A percentile compares a stretch with the other conserved stretches of the same genome.
Evolutionary conservation across 371 early-diverging fungal genomes (phyloP).

Genomic region (Syncephalis fuscata): DNA sequence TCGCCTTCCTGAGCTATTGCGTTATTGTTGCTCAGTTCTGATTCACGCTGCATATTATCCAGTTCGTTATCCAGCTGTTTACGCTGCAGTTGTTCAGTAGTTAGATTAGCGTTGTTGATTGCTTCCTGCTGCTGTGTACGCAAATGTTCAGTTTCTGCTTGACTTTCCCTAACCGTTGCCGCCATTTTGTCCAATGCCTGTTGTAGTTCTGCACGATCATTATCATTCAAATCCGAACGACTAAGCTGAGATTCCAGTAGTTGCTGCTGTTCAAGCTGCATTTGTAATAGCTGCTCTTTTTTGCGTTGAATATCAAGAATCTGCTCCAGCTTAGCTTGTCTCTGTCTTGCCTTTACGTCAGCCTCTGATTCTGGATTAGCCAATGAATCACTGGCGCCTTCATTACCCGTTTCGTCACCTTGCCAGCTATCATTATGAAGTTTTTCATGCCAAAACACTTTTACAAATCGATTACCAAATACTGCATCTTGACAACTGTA

Average conservation of each 20-base stretch:
- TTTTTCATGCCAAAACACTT: slow-evolving; percentile 54
- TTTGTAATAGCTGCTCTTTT: slow-evolving; percentile 32
- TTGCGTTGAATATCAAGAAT: slow-evolving; percentile 36
- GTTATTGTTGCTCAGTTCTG: neutral
- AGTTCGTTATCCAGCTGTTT: slow-evolving; percentile 4
- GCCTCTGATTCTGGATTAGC: slow-evolving; percentile 13
- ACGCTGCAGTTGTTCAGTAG: neutral
- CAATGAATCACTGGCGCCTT: slow-evolving; percentile 14
- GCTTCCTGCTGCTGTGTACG: slow-evolving; percentile 3
- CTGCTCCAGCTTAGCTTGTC: slow-evolving; percentile 29
- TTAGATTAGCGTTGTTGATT: slow-evolving; percentile 5
- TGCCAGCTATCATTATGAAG: slow-evolving; percentile 14
- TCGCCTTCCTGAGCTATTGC: neutral
- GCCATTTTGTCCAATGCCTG: slow-evolving; percentile 20
- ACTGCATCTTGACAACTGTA: slow-evolving; percentile 63
- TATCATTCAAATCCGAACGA: slow-evolving; percentile 23
- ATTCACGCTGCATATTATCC: neutral
- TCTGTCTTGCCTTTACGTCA: slow-evolving; percentile 20
- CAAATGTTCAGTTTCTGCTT: slow-evolving; percentile 5
- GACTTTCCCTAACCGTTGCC: slow-evolving; percentile 15
- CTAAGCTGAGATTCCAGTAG: slow-evolving; percentile 28
- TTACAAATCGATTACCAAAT: slow-evolving; percentile 78
- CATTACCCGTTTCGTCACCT: slow-evolving; percentile 9
- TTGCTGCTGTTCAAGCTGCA: slow-evolving; percentile 42
- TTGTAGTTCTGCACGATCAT: slow-evolving; percentile 29